Base-by-base conservation (phyloP, 805 yeast species). In the Cyberlindnera suaveolens region DNA sequence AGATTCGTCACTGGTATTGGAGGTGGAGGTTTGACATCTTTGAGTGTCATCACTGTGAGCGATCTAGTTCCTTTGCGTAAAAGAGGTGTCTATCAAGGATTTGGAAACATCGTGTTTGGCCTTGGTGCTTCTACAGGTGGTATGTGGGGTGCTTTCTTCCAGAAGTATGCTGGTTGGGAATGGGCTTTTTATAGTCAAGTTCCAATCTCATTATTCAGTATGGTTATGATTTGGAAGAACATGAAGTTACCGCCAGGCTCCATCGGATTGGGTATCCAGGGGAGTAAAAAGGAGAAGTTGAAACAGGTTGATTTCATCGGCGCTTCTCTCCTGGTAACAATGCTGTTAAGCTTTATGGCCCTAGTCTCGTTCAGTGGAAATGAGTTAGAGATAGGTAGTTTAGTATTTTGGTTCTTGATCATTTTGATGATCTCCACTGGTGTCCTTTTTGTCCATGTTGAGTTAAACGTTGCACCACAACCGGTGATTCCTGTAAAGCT, bases 11-110 rank as follows among this genome's bases (percentile, higher is more conserved):
- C 91, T 6, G 96, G 96, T 6, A 72, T 83, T 42, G 96, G 95
- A 13, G 95, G 95, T n/a, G 90, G 95, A 8, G 96, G 96, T 0
- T 70, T 86, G 56, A 76, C 82, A 30, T 68, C 88, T 0, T 62
- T 86, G 43, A 74, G 84, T 13, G 80, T 91, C 2, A 82, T 86
- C 49, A 74, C 89, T 2, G 71, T 80, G 55, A 75, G 84, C 16
- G 96, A 87, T 60, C 61, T 85, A 40, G 78, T 87, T n/a, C 82
- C 93, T 2, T 71, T 84, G 47, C 68, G 91, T 44, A 75, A 82
- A 42, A 70, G 96, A 45, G 95, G 95, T 2, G 60, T 85, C 31
- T 85, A 74, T 60, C 96, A 87, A 59, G 96, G 96, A 0, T 59
- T 82, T 43, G 88, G 85, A 15, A 86, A 86, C 58, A 68, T 87